Conservation (phyloP, 2,329 filamentous ascomycete species). For the Diplodia sapinea region DNA sequence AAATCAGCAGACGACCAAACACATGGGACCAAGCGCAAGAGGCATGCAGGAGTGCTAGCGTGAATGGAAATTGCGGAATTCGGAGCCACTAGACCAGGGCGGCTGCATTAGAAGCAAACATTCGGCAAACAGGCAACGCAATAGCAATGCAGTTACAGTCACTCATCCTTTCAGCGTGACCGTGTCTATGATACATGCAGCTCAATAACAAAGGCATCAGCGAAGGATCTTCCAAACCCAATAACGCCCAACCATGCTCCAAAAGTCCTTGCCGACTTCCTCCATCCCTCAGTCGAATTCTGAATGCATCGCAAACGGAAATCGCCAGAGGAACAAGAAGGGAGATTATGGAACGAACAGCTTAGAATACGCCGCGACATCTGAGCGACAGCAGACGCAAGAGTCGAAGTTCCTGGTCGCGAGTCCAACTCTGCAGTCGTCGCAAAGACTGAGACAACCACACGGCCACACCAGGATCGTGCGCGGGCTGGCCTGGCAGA, state of each 20-base stretch:
- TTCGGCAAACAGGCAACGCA: background rate
- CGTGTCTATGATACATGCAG: background rate
- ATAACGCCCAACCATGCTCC: background rate
- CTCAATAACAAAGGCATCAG: background rate
- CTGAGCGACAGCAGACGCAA: conserved; percentile 90
- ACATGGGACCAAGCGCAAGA: background rate
- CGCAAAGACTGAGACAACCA: conserved; percentile 89
- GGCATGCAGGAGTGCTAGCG: background rate
- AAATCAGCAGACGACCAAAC: background rate
- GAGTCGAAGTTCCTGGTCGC: conserved; percentile 98
- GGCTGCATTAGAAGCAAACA: background rate
- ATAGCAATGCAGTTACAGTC: background rate
- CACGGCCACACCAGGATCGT: conserved; percentile 97
- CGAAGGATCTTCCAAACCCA: background rate
- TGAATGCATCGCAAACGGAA: background rate
- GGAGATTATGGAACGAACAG: conserved; percentile 76
- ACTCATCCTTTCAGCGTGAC: background rate
- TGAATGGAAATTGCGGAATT: too few relatives aligned
- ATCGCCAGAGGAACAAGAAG: too few relatives aligned
- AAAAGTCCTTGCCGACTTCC: background rate
- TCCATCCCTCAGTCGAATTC: background rate
- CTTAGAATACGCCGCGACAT: conserved; percentile 86
- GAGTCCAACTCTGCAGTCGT: conserved; percentile 90
- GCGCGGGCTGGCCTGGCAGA: conserved; percentile 84
- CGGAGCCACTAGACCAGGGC: too few relatives aligned